A percentile compares a stretch with the other conserved stretches of the same genome.
phyloP scores from a whole-genome alignment of 495 filamentous ascomycete genomes.

The Aspergillus campestris region DNA sequence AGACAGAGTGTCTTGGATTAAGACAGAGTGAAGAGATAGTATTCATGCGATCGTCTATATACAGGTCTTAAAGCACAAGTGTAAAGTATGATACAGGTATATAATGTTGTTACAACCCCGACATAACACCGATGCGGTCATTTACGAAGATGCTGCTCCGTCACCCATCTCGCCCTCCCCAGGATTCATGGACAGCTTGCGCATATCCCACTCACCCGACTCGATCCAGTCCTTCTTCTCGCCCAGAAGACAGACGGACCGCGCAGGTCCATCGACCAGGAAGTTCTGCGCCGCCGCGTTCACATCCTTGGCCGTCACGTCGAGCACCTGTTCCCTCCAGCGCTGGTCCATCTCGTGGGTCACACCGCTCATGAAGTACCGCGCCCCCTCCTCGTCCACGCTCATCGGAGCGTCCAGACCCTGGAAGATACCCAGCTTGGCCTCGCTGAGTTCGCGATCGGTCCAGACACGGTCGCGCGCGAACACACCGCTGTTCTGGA shows the following conservation, averaged over 20 bases:
- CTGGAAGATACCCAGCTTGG: conserved; percentile 92
- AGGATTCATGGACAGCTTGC: conserved; percentile 34
- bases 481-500: conserved; percentile 74
- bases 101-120: neutral
- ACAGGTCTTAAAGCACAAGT: too few species aligned
- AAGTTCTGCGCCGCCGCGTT: conserved; percentile 73
- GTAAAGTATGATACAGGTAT: too few species aligned
- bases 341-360: conserved; percentile 83
- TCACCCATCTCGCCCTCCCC: too few species aligned
- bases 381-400: conserved; percentile 83
- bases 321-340: conserved; percentile 76
- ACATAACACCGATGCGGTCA: neutral
- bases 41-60: too few species aligned
- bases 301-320: conserved; percentile 76
- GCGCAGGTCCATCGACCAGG: conserved; percentile 57
- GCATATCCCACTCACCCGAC: conserved; percentile 32
- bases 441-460: conserved; percentile 83
- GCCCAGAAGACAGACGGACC: conserved; percentile 61
- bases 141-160: neutral
- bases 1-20: too few species aligned
- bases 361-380: conserved; percentile 74
- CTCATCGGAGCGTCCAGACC: conserved; percentile 84
- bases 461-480: conserved; percentile 80
- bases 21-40: too few species aligned
- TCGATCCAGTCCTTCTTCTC: conserved; percentile 72